Evolutionary conservation across 768 basidiomycete genomes (phyloP), one percentile per base, ranked within the genome.

Genomic region (Cystobasidium tubakii): DNA sequence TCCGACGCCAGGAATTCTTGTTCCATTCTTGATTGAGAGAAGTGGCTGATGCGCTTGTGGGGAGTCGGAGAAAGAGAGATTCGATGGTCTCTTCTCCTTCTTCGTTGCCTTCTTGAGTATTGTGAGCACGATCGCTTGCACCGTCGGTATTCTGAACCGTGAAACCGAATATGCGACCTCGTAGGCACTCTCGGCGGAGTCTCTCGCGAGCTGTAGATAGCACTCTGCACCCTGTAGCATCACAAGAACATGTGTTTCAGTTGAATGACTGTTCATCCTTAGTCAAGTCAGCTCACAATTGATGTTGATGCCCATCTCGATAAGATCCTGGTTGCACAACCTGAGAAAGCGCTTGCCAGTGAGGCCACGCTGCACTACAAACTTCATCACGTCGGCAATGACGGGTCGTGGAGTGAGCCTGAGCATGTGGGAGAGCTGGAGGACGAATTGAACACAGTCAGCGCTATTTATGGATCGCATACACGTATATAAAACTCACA

Each of bases 301-400:
- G 21, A 71, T 36, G 69, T 77, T 79, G 71, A 79, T 66, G 13
- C 78, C 78, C 25, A 77, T 65, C 19, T 75, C 77, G 6, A 75
- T 73, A 44, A 79, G 69, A 23, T 79, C 78, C 12, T 29, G 33
- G 17, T 75, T 65, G 1, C 74, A 66, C 42, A 79, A 67, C 17
- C 77, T 74, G 1, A 79, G 74, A 66, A 79, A 79, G 21, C 74
- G 72, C 1, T 76, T 76, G 15, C 78, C 78, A 10, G 55, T 50
- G 9, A 79, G 65, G 13, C 73, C 70, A 1, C 77, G 75, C n/a
- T 75, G 39, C 27, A 60, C 66, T 33, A 79, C 72, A 54, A 77
- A 77, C 23, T 73, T 27, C 34, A 73, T 73, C 29, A 79, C 76
- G 70, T 79, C 78, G 25, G 34, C 62, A 25, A 65, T 55, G 43